Evolutionary conservation across 2,329 filamentous ascomycete species (phyloP), one percentile per base, ranked within the genome.

Genomic region (Hymenoscyphus occultus): DNA sequence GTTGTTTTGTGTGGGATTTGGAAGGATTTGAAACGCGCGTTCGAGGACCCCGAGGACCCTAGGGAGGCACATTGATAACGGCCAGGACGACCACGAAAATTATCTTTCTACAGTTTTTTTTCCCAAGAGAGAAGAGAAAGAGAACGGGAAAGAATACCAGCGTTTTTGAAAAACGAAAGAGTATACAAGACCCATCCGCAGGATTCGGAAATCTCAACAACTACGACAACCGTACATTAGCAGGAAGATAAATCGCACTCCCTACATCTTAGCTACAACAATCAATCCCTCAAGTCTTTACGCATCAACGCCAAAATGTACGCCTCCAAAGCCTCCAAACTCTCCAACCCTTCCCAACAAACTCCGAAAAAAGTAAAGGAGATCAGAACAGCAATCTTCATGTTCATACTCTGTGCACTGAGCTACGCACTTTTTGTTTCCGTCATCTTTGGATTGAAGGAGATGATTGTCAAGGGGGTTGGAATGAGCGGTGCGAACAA

Each of bases 381-480:
- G 58, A 9, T 58, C 12, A 39, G 61, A 28, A 63, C 61, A 13
- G 61, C 61, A 9, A 16, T 59, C 9, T 35, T 39, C 13, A 63
- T 56, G 13, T 58, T 63, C 39, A 6, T 63, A 12, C 61, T 63
- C 3, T 59, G 61, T 48, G 61, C 61, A 28, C 10, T 63, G 9
- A 45, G 39, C 39, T 63, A 63, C n/a, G 61, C 61, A 3, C 16
- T 63, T 16, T 63, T 63, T 22, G 54, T 63, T 2, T 45, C n/a
- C 19, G 56, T 59, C 14, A 14, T 63, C 13, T 62, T 62, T 22
- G 32, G 45, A n/a, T 3, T 62, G 13, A 62, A 62, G 35, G 60
- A 62, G 39, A 63, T 54, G 51, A 10, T 40, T 14, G 60, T 56
- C 13, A 35, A 31, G 13, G 35, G 45, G 5, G 60, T 59, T 13